A percentile compares a stretch with the other conserved stretches of the same genome.
These are phyloP conservation scores for Ampelocalamus luodianensis DNA, from an alignment of 176 grass and related monocot species.

Conservation along the genomic window DNA sequence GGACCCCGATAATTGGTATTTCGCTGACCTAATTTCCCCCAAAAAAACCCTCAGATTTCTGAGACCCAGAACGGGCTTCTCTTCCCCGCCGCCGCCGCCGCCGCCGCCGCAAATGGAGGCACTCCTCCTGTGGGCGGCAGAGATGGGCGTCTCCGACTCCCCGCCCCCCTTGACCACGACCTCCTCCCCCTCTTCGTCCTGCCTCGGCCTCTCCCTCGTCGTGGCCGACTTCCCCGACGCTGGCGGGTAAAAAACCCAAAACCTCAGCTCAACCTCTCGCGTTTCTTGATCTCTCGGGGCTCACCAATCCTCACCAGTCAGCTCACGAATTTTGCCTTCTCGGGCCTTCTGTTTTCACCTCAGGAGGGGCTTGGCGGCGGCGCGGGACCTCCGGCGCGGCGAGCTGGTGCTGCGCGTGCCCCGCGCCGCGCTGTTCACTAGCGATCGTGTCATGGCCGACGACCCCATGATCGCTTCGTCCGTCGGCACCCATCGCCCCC, in stretches of 20 bases:
- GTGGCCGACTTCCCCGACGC: conserved; percentile 73
- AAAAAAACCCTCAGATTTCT: too few species aligned
- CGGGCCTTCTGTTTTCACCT: not conserved
- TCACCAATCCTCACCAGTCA: not conserved
- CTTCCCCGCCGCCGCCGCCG: not conserved
- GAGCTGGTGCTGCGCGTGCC: conserved; percentile 80
- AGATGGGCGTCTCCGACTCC: conserved; percentile 77
- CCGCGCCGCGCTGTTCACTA: conserved; percentile 71
- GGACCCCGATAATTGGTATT: too few species aligned
- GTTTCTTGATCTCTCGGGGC: not conserved
- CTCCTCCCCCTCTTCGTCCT: conserved; percentile 24
- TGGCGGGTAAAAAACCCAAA: conserved; percentile 62
- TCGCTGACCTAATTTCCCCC: too few species aligned
- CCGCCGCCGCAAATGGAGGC: conserved; percentile 52
- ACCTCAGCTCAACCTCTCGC: not conserved
- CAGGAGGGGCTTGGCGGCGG: conserved; percentile 87
- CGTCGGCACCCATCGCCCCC: conserved; percentile 28
- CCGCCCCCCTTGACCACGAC: not conserved
- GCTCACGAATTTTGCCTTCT: conserved; percentile 13
- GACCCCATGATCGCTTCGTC: conserved; percentile 55
- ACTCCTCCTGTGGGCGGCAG: conserved; percentile 78
- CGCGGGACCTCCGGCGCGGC: conserved; percentile 62
- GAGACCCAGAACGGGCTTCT: not conserved
- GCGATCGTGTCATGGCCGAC: conserved; percentile 54
- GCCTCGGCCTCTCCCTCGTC: conserved; percentile 62